A percentile compares a stretch with the other conserved stretches of the same genome.
Evolutionary conservation across 306 rosid genomes (phyloP).

Genomic region (Prunus persica): Prunus_persica_NCBIv2 NC_034011.1:24584001-24584500

Average conservation of each 20-base stretch:
- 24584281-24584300: conserved; percentile 85
- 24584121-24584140: conserved; percentile 49
- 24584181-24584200: not conserved
- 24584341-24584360: conserved; percentile 62
- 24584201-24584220: conserved; percentile 21
- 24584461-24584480: conserved; percentile 78
- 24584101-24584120: not conserved
- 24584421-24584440: conserved; percentile 90
- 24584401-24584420: conserved; percentile 51
- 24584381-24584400: conserved; percentile 5
- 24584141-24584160: conserved; percentile 15
- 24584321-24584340: conserved; percentile 83
- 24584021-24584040: conserved; percentile 38
- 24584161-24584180: not conserved
- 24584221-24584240: conserved; percentile 21
- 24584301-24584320: conserved; percentile 82
- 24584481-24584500: conserved; percentile 89
- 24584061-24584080: not conserved
- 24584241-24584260: conserved; percentile 97
- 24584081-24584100: not conserved
- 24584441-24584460: conserved; percentile 76
- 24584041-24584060: no score
- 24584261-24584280: conserved; percentile 78
- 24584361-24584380: conserved; percentile 29
- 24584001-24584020: conserved; percentile 65